phyloP scores from a whole-genome alignment of 129 eudicot genomes.

The Chrysanthemum seticuspe region DNA sequence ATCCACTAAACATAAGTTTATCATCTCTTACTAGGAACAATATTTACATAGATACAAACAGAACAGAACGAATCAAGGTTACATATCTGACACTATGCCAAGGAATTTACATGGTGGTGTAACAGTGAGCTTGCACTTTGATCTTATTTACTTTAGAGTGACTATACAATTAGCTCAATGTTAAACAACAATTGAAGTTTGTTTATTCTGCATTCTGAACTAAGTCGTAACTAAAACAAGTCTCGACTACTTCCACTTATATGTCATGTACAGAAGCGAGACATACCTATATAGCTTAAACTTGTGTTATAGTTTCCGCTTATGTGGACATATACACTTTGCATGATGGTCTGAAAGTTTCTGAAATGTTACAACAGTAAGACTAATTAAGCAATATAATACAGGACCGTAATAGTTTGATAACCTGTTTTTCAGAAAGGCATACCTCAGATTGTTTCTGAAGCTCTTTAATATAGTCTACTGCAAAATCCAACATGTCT shows the following conservation, averaged over 20 bases:
- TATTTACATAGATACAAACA: constrained; percentile 15
- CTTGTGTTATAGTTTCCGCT: constrained; percentile 27
- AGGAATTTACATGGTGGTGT: constrained; percentile 8
- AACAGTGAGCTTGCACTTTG: not conserved
- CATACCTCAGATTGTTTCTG: constrained; percentile 71
- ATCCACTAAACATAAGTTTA: not conserved
- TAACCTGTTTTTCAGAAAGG: not conserved
- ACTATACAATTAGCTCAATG: constrained; percentile 23
- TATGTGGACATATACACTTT: constrained; percentile 48
- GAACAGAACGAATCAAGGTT: constrained; percentile 11
- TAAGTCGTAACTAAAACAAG: constrained; percentile 12
- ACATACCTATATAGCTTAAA: constrained; percentile 26
- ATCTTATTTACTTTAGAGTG: constrained; percentile 15
- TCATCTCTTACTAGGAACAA: not conserved
- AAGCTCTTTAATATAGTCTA: constrained; percentile 88
- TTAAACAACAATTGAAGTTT: constrained; percentile 17
- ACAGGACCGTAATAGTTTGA: not conserved
- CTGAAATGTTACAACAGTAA: constrained; percentile 38
- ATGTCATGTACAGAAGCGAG: constrained; percentile 27
- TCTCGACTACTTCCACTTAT: constrained; percentile 1
- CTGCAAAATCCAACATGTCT: constrained; percentile 96
- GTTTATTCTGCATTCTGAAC: constrained; percentile 8
- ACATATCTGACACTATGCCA: not conserved
- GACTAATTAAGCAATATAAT: constrained; percentile 13
- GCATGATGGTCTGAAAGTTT: constrained; percentile 36